phyloP scores from a whole-genome alignment of 1,284 basidiomycete species.

The Cryptococcus wingfieldii region DNA sequence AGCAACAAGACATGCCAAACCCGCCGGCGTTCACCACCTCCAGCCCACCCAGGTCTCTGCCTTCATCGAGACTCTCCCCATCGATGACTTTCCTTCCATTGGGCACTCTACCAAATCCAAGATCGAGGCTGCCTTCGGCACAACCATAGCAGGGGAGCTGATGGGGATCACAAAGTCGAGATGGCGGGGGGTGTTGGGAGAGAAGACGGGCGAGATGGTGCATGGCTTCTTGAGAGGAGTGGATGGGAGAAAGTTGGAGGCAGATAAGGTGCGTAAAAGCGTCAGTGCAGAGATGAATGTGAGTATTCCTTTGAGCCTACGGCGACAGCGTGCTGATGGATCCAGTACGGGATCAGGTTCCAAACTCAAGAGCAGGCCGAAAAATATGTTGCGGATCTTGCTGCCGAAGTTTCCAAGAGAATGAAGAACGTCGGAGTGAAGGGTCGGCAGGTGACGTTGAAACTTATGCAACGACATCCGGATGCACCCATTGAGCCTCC shows the following conservation, averaged over 20 bases:
- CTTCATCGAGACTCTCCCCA: constrained; percentile 70
- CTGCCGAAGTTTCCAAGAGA: constrained; percentile 67
- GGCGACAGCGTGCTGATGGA: background rate
- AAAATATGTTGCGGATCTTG: constrained; percentile 68
- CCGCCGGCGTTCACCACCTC: constrained; percentile 68
- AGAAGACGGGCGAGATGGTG: constrained; percentile 73
- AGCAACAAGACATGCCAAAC: constrained; percentile 87
- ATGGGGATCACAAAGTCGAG: constrained; percentile 60
- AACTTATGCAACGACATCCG: constrained; percentile 82
- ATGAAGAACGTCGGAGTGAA: constrained; percentile 63
- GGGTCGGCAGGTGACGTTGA: constrained; percentile 72
- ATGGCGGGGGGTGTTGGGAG: constrained; percentile 72
- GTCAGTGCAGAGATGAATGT: constrained; percentile 90
- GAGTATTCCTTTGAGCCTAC: constrained; percentile 41
- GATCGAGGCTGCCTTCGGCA: constrained; percentile 67
- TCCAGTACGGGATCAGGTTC: constrained; percentile 91
- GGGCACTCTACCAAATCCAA: constrained; percentile 68
- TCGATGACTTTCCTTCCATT: constrained; percentile 83
- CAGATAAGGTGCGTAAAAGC: constrained; percentile 75
- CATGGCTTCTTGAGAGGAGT: constrained; percentile 79
- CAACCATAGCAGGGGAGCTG: constrained; percentile 64
- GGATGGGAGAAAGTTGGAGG: constrained; percentile 73
- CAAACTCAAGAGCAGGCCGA: constrained; percentile 74
- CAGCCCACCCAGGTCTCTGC: constrained; percentile 39
- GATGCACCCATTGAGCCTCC: constrained; percentile 86